Conservation (phyloP, 208 protist genomes). For the Acanthamoeba royreba region DNA sequence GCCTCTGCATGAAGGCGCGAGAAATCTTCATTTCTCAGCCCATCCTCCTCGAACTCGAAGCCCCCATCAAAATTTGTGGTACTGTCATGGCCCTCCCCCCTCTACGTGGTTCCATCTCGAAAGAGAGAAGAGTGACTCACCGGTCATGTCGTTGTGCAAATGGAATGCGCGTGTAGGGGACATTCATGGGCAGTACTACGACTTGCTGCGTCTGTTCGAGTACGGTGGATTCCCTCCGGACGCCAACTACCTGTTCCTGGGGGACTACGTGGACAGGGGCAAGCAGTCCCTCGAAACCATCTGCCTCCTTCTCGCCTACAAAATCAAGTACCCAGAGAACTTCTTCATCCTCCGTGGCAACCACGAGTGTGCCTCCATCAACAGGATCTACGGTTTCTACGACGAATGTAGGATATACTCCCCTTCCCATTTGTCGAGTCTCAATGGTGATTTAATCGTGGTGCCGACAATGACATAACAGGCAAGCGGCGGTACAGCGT, state of each 20-base stretch:
- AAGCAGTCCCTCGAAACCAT: conserved; percentile 98
- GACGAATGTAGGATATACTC: conserved; percentile 89
- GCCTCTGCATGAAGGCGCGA: conserved; percentile 70
- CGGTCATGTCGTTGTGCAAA: neutral
- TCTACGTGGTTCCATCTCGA: neutral
- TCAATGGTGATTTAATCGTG: neutral
- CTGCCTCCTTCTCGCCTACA: conserved; percentile 73
- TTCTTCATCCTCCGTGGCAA: conserved; percentile 98
- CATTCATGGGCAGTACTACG: conserved; percentile 99
- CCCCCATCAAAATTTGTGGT: conserved; percentile 85
- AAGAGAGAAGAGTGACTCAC: no score
- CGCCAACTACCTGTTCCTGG: conserved; percentile 99
- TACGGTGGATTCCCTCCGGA: conserved; percentile 97
- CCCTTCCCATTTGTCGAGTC: neutral
- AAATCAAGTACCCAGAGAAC: conserved; percentile 94
- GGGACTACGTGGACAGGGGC: conserved; percentile 99
- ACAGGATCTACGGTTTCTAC: conserved; percentile 98
- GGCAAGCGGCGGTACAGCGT: conserved; percentile 95
- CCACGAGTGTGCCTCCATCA: conserved; percentile 97
- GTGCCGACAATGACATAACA: neutral
- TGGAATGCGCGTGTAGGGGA: conserved; percentile 83
- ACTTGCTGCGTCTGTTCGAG: conserved; percentile 98
- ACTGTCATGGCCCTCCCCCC: neutral
- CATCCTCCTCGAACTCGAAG: conserved; percentile 84
- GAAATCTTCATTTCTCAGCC: conserved; percentile 85